Evolutionary conservation across 1,284 basidiomycete species (phyloP).

Genomic region (Sporisorium iseilematis-ciliati): DNA sequence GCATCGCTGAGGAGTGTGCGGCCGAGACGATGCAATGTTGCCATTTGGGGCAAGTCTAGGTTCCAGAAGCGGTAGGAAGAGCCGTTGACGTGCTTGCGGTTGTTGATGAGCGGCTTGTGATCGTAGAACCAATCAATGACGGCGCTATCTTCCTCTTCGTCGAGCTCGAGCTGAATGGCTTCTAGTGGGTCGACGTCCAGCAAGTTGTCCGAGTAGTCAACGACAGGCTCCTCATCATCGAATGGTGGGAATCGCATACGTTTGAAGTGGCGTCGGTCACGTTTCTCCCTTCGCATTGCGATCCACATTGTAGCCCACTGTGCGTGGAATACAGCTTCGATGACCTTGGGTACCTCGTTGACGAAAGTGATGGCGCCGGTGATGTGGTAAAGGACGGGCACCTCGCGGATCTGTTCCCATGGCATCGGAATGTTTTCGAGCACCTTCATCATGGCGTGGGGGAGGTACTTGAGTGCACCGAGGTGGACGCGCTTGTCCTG

Average conservation of each 20-base stretch:
- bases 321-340: constrained; percentile 97
- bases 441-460: constrained; percentile 98
- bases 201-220: constrained; percentile 82
- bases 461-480: constrained; percentile 97
- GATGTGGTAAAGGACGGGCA: constrained; percentile 75
- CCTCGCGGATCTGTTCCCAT: constrained; percentile 78
- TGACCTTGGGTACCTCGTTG: constrained; percentile 95
- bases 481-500: constrained; percentile 99
- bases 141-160: constrained; percentile 91
- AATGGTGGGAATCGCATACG: constrained; percentile 99
- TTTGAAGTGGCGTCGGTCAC: constrained; percentile 98
- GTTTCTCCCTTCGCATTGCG: constrained; percentile 98
- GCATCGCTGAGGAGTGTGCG: constrained; percentile 88
- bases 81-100: constrained; percentile 82
- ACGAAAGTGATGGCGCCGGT: constrained; percentile 99
- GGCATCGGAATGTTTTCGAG: constrained; percentile 99
- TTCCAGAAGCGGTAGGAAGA: constrained; percentile 94
- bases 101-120: constrained; percentile 91
- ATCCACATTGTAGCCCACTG: constrained; percentile 99
- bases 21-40: constrained; percentile 94
- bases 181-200: constrained; percentile 97
- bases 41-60: constrained; percentile 91
- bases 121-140: constrained; percentile 99
- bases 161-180: constrained; percentile 96
- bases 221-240: constrained; percentile 90